Base-by-base conservation (phyloP, 371 early-diverging fungal species). In the Capillidium heterosporum region DNA sequence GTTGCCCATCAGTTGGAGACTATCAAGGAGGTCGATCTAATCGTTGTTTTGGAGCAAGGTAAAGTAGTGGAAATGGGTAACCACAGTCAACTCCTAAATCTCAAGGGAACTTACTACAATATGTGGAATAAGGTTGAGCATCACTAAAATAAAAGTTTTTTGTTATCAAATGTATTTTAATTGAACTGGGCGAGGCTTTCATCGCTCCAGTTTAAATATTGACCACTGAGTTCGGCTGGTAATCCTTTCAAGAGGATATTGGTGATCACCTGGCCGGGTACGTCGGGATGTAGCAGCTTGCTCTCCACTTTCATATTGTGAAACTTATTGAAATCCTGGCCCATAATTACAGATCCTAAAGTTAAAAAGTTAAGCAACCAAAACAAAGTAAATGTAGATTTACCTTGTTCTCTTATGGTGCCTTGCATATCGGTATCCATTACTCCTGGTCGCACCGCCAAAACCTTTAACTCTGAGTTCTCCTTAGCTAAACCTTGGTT, bases 351-450 rank as follows among this genome's bases (percentile, higher is more conserved):
- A 10, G 39, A n/a, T n/a, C n/a, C 57, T 41, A 21, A 49, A 48
- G 58, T 61, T 60, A 21, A 57, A 54, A 15, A 15, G 11, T 44
- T 29, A 29, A 17, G 13, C 1, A 24, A 54, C 19, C 32, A 24
- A 19, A 31, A 15, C 1, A 52, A 35, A 35, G n/a, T n/a, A n/a
- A n/a, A n/a, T n/a, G n/a, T n/a, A 32, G 10, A 8, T 60, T 32
- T 60, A 58, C 82, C 87, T 8, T 70, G 58, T 11, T 65, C 50
- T 2, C 90, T 76, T 54, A 91, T 80, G 1, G 61, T 1, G 0
- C 19, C 59, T 64, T 91, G 91, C 92, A 94, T 94, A 23, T 79
- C 89, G 0, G 92, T 94, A 57, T 88, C 87, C 15, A 91, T 82
- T 4, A 84, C 85, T 28, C 91, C 94, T 7, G 95, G 95, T 7